phyloP scores from a whole-genome alignment of 2,329 filamentous ascomycete species.

The Corinectria fuckeliana region DNA sequence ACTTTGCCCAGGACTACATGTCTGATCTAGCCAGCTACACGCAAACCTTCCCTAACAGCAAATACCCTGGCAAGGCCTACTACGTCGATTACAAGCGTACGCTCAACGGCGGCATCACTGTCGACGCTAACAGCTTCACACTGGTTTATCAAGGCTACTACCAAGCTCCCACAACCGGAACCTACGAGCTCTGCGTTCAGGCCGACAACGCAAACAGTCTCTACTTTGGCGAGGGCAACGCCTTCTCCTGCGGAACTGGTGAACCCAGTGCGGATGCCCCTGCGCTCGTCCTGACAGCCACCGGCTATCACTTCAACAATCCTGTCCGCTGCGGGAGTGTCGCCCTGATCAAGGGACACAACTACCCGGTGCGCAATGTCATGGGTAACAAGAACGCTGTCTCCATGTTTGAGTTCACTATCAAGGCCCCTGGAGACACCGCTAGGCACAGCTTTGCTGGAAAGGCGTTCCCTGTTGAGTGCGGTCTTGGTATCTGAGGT shows the following conservation, averaged over 20 bases:
- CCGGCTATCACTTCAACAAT: conserved; percentile 25
- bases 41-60: conserved; percentile 8
- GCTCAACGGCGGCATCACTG: conserved; percentile 24
- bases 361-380: conserved; percentile 32
- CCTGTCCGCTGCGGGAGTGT: conserved; percentile 24
- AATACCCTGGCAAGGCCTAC: conserved; percentile 13
- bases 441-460: not conserved
- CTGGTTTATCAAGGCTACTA: conserved; percentile 32
- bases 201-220: conserved; percentile 33
- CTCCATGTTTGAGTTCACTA: conserved; percentile 10
- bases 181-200: conserved; percentile 29
- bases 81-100: conserved; percentile 14
- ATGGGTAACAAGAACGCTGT: conserved; percentile 25
- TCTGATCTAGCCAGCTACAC: not conserved
- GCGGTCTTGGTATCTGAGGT: not conserved
- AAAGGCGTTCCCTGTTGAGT: not conserved
- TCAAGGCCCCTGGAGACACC: not conserved
- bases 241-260: conserved; percentile 25
- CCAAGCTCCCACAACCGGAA: conserved; percentile 19
- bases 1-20: conserved; percentile 25
- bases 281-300: conserved; percentile 20
- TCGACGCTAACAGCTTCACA: conserved; percentile 36
- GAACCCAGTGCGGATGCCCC: not conserved
- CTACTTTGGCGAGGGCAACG: conserved; percentile 30
- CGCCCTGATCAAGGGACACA: conserved; percentile 17